Base-by-base conservation (phyloP, 2,329 filamentous ascomycete species). In the Calycina herbarum region DNA sequence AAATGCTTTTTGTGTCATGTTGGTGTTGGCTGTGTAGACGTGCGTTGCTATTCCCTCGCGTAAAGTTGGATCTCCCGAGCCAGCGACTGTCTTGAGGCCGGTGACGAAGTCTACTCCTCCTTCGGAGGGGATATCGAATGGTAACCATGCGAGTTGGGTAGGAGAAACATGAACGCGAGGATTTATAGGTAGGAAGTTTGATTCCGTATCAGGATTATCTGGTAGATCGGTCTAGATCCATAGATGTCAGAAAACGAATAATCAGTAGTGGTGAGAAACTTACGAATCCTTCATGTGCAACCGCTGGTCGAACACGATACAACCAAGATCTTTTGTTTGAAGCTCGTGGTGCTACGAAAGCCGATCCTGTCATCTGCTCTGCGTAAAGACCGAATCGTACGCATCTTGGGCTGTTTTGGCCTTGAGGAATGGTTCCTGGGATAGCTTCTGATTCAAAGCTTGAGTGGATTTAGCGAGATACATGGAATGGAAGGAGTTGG, bases 21-120 rank as follows among this genome's bases (percentile, higher is more conserved):
- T 79, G 1, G 75, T 73, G 67, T 82, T 83, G 66, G 81, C 78
- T 63, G 78, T 77, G 69, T 83, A 85, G 57, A 83, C 76, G 69
- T 84, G 82, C 1, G 81, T 76, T 8, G 82, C 82, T 33, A 84
- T 74, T 2, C 82, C 82, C 62, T 84, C 81, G 61, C 78, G 76
- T 33, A 82, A 77, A 5, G 81, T 83, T 11, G 82, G 80, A 40
- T 84, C 82, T 11, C 82, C 82, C 31, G 80, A 80, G 5, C 82
- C 82, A 27, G 77, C 80, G 8, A 85, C 73, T 1, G 82, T 83
- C 70, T 82, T 80, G 13, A 85, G 74, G 5, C 82, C 82, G 65
- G 81, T 75, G 11, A 80, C 73, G 67, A 83, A 84, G 61, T 82
- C 80, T 24, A 72, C 59, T 11, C 48, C 63, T 7, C 58, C 68